Evolutionary conservation across 768 basidiomycete species (phyloP).

Genomic region (Cystofilobasidium capitatum): DNA sequence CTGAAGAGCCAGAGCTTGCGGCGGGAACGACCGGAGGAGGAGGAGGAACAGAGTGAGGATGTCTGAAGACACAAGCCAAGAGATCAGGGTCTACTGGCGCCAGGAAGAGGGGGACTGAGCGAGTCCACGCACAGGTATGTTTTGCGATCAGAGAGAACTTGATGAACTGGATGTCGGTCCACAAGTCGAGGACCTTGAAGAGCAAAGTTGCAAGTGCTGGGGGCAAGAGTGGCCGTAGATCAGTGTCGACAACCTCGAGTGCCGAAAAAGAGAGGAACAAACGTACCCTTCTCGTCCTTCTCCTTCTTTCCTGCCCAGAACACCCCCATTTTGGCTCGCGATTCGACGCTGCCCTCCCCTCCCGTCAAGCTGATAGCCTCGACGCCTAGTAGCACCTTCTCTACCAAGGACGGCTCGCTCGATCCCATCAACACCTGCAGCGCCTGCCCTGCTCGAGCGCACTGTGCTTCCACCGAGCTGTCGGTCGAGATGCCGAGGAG

Average conservation of each 20-base stretch:
- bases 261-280: neutral
- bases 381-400: conserved; percentile 50
- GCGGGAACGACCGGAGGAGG: conserved; percentile 54
- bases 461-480: conserved; percentile 39
- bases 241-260: conserved; percentile 5
- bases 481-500: conserved; percentile 10
- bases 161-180: conserved; percentile 69
- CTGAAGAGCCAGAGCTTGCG: conserved; percentile 59
- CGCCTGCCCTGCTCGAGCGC: conserved; percentile 52
- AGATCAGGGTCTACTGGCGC: neutral
- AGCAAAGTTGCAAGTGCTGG: conserved; percentile 38
- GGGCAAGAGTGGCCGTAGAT: conserved; percentile 15
- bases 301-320: conserved; percentile 56
- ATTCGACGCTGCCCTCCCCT: conserved; percentile 53
- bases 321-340: conserved; percentile 50
- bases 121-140: conserved; percentile 58
- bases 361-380: conserved; percentile 49
- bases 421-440: conserved; percentile 49
- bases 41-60: conserved; percentile 58
- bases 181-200: conserved; percentile 47
- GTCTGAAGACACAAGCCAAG: conserved; percentile 44
- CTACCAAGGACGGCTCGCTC: conserved; percentile 40
- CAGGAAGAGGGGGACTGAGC: neutral
- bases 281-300: conserved; percentile 40
- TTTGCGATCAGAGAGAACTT: conserved; percentile 64